These are phyloP conservation scores for Colletotrichum lentis DNA, from an alignment of 2,329 filamentous ascomycete genomes.

Conservation along the genomic window DNA sequence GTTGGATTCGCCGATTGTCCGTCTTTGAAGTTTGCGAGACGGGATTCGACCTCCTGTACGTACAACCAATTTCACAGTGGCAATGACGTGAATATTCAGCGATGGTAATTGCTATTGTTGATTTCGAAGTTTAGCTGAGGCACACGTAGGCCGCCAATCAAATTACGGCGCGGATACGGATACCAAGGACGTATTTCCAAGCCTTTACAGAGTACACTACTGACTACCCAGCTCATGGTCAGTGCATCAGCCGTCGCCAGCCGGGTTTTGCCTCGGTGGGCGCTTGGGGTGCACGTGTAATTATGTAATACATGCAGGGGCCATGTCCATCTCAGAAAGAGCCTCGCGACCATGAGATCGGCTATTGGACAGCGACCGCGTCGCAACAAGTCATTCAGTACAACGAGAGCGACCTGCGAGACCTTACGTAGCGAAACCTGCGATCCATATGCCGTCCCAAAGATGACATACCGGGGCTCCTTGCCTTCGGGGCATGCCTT, in stretches of 20 bases:
- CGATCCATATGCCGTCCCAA: slow-evolving; percentile 41
- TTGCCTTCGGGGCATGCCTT: slow-evolving; percentile 53
- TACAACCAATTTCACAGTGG: background rate
- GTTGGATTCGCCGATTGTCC: slow-evolving; percentile 26
- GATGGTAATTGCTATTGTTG: background rate
- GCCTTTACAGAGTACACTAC: too few relatives aligned
- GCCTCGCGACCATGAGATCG: slow-evolving; percentile 33
- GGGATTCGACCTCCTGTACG: slow-evolving; percentile 5
- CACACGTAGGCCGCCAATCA: slow-evolving; percentile 21
- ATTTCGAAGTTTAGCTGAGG: slow-evolving; percentile 21
- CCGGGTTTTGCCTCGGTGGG: background rate
- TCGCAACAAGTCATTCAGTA: slow-evolving; percentile 31
- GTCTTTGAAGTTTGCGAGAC: slow-evolving; percentile 15
- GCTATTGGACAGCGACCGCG: slow-evolving; percentile 37
- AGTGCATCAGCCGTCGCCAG: slow-evolving; percentile 5
- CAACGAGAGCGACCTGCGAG: slow-evolving; percentile 29
- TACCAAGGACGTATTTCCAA: too few relatives aligned
- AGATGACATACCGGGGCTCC: slow-evolving; percentile 50
- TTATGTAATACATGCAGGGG: slow-evolving; percentile 30
- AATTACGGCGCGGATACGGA: too few relatives aligned
- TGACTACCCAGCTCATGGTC: too few relatives aligned
- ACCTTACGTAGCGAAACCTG: slow-evolving; percentile 28
- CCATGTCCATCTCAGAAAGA: slow-evolving; percentile 15
- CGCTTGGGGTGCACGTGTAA: slow-evolving; percentile 21
- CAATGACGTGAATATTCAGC: slow-evolving; percentile 3